A percentile compares a stretch with the other conserved stretches of the same genome.
Evolutionary conservation across 805 yeast species (phyloP).

Genomic region (Cyberlindnera euphorbiae): DNA sequence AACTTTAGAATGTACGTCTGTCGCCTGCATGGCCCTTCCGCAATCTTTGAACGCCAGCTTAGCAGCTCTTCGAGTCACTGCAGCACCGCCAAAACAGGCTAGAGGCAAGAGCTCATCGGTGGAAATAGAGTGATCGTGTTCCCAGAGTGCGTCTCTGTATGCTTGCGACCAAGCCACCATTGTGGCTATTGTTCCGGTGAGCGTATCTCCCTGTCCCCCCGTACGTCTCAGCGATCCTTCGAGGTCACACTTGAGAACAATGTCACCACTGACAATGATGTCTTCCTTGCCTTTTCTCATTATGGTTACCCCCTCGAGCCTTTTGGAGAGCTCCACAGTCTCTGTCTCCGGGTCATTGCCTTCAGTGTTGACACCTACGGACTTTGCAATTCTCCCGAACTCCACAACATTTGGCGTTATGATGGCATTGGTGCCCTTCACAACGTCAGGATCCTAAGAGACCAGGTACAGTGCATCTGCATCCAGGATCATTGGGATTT

Average conservation of each 20-base stretch:
- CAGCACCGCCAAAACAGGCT: conserved; percentile 69
- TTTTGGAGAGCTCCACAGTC: conserved; percentile 40
- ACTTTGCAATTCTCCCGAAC: conserved; percentile 61
- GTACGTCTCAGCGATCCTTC: conserved; percentile 75
- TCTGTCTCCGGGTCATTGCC: conserved; percentile 9
- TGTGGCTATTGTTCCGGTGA: conserved; percentile 82
- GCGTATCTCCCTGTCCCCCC: conserved; percentile 96
- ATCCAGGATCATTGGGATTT: conserved; percentile 75
- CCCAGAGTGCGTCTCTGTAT: conserved; percentile 58
- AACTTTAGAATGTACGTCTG: conserved; percentile 68
- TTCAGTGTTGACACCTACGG: conserved; percentile 32
- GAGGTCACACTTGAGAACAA: conserved; percentile 37
- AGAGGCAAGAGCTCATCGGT: conserved; percentile 35
- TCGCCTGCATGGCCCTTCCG: conserved; percentile 81
- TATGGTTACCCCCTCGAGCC: conserved; percentile 54
- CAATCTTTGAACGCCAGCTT: conserved; percentile 55
- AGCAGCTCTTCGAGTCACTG: conserved; percentile 63
- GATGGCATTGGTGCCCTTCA: conserved; percentile 54
- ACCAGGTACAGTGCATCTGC: conserved; percentile 83
- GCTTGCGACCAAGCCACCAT: conserved; percentile 75
- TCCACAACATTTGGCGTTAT: conserved; percentile 91
- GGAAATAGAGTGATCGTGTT: conserved; percentile 30
- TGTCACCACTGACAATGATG: conserved; percentile 48
- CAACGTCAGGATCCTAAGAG: conserved; percentile 49
- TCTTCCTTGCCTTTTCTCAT: conserved; percentile 73